A percentile compares a stretch with the other conserved stretches of the same genome.
Evolutionary conservation across 805 yeast genomes (phyloP).

Genomic region (Wickerhamomyces bovis): DNA sequence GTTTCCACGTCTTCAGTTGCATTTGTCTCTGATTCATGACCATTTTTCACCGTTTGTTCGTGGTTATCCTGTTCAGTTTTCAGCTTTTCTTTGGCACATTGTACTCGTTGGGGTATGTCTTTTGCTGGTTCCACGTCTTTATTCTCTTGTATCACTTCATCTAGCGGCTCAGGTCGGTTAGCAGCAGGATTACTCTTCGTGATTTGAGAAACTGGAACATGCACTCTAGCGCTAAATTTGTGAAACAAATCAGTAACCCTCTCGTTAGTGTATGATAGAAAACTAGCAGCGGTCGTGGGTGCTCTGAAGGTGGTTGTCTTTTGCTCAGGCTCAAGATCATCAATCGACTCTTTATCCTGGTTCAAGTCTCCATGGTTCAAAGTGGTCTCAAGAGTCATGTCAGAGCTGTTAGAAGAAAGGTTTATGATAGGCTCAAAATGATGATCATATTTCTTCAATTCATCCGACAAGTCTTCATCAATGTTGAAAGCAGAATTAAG

Average conservation of each 20-base stretch:
- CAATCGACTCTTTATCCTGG: neutral
- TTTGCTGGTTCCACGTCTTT: too few relatives aligned
- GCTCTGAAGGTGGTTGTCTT: neutral
- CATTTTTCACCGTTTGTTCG: too few relatives aligned
- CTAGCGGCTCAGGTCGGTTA: too few relatives aligned
- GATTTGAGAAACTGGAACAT: neutral
- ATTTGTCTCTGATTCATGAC: too few relatives aligned
- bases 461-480: constrained; percentile 14
- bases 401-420: neutral
- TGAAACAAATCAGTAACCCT: constrained; percentile 6
- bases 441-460: constrained; percentile 5
- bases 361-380: neutral
- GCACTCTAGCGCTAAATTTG: constrained; percentile 3
- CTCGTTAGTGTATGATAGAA: constrained; percentile 6
- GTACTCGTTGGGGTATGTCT: too few relatives aligned
- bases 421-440: neutral
- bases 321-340: neutral
- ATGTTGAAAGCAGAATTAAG: constrained; percentile 15
- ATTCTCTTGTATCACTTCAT: too few relatives aligned
- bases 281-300: constrained; percentile 5
- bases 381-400: neutral
- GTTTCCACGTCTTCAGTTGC: too few relatives aligned
- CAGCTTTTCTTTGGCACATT: too few relatives aligned
- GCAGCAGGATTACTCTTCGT: too few relatives aligned
- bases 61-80: too few relatives aligned